Conservation (phyloP, 192 early-diverging fungal species). For the Linderina pennispora region DNA sequence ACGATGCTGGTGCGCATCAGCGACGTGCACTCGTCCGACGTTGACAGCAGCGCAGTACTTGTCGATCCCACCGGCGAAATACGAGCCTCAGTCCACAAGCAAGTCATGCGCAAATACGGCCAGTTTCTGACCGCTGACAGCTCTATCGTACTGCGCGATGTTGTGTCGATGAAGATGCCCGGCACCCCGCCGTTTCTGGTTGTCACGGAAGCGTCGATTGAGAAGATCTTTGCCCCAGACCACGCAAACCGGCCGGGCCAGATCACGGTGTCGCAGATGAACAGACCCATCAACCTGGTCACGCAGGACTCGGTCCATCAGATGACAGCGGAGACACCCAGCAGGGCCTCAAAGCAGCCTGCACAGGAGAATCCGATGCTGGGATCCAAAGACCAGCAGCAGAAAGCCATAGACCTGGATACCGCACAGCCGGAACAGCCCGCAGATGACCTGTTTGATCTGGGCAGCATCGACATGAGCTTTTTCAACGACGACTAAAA, state of each 20-base stretch:
- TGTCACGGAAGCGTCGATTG: constrained; percentile 28
- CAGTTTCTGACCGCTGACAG: constrained; percentile 21
- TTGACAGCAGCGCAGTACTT: constrained; percentile 23
- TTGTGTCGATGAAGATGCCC: constrained; percentile 23
- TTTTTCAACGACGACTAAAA: too few relatives aligned
- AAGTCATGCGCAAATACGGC: constrained; percentile 18
- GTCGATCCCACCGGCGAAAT: constrained; percentile 45
- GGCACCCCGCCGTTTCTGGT: constrained; percentile 28
- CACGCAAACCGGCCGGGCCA: too few relatives aligned
- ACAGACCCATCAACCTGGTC: too few relatives aligned
- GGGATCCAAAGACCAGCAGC: too few relatives aligned
- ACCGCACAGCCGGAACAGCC: too few relatives aligned
- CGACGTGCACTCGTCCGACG: constrained; percentile 21
- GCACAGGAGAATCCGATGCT: too few relatives aligned
- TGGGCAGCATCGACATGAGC: too few relatives aligned
- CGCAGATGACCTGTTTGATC: too few relatives aligned
- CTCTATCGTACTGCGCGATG: constrained; percentile 33
- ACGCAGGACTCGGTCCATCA: too few relatives aligned
- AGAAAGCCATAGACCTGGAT: background rate
- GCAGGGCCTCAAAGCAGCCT: too few relatives aligned
- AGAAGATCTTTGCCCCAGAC: constrained; percentile 30
- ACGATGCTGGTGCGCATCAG: constrained; percentile 38
- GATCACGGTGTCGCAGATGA: too few relatives aligned
- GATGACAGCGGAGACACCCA: too few relatives aligned
- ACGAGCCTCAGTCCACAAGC: constrained; percentile 29